These are phyloP conservation scores for Pyrenula aspistea DNA, from an alignment of 495 filamentous ascomycete genomes.

Conservation along the genomic window DNA sequence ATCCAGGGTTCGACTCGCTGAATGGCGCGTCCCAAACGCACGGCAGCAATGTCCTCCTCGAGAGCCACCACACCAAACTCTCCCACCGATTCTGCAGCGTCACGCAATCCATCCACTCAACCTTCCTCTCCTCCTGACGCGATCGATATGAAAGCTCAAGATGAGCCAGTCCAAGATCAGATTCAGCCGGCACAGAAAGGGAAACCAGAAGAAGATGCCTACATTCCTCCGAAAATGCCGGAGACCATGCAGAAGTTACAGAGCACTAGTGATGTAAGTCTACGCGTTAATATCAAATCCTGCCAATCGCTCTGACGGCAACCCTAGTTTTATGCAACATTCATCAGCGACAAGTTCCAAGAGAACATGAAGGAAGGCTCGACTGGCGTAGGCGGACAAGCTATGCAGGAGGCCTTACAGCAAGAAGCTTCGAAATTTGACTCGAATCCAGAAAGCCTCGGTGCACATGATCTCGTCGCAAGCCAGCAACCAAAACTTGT, in stretches of 20 bases:
- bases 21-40: no score
- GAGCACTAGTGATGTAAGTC: conserved; percentile 31
- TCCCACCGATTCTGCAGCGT: background rate
- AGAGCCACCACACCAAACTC: background rate
- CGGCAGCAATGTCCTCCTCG: background rate
- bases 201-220: conserved; percentile 10
- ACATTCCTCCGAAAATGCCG: conserved; percentile 5
- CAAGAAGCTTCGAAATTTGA: conserved; percentile 42
- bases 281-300: conserved; percentile 20
- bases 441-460: conserved; percentile 49
- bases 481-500: conserved; percentile 78
- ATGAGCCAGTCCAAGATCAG: conserved; percentile 9
- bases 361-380: conserved; percentile 13
- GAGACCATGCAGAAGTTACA: background rate
- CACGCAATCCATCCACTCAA: conserved; percentile 23
- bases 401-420: conserved; percentile 40
- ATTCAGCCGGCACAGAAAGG: conserved; percentile 3
- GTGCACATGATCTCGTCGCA: conserved; percentile 65
- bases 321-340: conserved; percentile 3
- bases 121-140: conserved; percentile 29
- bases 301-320: conserved; percentile 6
- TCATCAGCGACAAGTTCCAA: conserved; percentile 11
- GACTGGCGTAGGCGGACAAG: conserved; percentile 25
- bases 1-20: no score
- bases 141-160: conserved; percentile 1